phyloP scores from a whole-genome alignment of 768 basidiomycete genomes.

The Nevesoporus exiguus region DNA sequence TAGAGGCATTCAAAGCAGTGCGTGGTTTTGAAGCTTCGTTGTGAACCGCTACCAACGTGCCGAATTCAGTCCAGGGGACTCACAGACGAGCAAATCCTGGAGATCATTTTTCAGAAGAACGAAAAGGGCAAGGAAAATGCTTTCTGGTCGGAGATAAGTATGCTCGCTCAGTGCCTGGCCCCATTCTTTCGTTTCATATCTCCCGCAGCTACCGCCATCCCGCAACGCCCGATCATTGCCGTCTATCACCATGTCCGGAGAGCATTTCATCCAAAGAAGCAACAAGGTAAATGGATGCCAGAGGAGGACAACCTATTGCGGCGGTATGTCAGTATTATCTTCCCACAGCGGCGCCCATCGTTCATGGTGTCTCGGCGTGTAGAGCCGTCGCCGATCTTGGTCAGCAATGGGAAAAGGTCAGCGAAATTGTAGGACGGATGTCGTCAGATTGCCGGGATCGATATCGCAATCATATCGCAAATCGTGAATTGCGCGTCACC shows the following conservation, averaged over 20 bases:
- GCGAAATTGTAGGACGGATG: slow-evolving; percentile 66
- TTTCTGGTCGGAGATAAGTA: slow-evolving; percentile 83
- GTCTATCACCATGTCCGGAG: slow-evolving; percentile 82
- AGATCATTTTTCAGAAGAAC: slow-evolving; percentile 66
- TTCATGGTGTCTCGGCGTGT: slow-evolving; percentile 4
- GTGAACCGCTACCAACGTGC: slow-evolving; percentile 1
- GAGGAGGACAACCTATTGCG: slow-evolving; percentile 63
- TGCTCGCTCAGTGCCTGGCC: slow-evolving; percentile 20
- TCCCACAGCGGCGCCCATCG: neutral
- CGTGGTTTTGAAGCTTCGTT: slow-evolving; percentile 21
- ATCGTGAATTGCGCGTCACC: slow-evolving; percentile 56
- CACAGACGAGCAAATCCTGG: slow-evolving; percentile 50
- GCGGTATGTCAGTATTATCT: slow-evolving; percentile 43
- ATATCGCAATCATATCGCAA: slow-evolving; percentile 77
- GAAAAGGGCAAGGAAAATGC: slow-evolving; percentile 56
- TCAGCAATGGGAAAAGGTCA: slow-evolving; percentile 80
- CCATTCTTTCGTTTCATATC: slow-evolving; percentile 6
- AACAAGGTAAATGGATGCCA: slow-evolving; percentile 66
- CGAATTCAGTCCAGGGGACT: slow-evolving; percentile 47
- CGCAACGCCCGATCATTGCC: slow-evolving; percentile 75
- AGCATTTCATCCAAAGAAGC: slow-evolving; percentile 62
- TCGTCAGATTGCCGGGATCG: slow-evolving; percentile 82
- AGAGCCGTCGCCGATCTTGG: slow-evolving; percentile 72
- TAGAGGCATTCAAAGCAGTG: slow-evolving; percentile 60
- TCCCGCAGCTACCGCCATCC: slow-evolving; percentile 58